Conservation (phyloP, 257 asterid genomes). For the Salvia miltiorrhiza region DNA sequence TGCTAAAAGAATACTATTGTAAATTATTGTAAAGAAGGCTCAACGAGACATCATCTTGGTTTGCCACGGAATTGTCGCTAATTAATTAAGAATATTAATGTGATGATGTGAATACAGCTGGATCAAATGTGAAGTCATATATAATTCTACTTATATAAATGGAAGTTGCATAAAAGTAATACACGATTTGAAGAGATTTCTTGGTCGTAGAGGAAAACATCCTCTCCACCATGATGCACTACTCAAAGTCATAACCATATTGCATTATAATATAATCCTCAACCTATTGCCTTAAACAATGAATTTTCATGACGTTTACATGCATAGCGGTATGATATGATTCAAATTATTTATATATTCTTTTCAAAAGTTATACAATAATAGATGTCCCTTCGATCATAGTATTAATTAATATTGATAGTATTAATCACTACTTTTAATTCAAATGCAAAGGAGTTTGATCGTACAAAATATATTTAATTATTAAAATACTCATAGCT, state of each 20-base stretch:
- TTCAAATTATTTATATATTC: background rate
- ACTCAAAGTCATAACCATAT: slow-evolving; percentile 31
- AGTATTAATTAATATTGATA: too few relatives aligned
- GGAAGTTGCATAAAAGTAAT: background rate
- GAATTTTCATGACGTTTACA: background rate
- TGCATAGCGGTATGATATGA: slow-evolving; percentile 4
- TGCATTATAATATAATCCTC: slow-evolving; percentile 19
- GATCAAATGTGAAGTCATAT: background rate
- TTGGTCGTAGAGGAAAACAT: slow-evolving; percentile 2
- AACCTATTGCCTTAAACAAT: slow-evolving; percentile 20
- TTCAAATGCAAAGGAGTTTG: too few relatives aligned
- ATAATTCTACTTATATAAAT: background rate
- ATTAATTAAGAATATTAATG: background rate
- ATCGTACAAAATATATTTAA: too few relatives aligned
- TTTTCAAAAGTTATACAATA: background rate
- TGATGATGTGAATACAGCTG: slow-evolving; percentile 15
- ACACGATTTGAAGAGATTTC: background rate
- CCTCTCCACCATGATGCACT: slow-evolving; percentile 24
- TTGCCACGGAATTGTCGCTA: background rate
- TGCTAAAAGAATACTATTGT: too few relatives aligned
- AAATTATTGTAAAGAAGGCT: background rate
- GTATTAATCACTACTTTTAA: too few relatives aligned
- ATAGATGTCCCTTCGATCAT: background rate
- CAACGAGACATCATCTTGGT: background rate
- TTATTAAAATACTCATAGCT: too few relatives aligned